Base-by-base conservation (phyloP, 345 rosid species). In the Eucalyptus erythrocorys region DNA sequence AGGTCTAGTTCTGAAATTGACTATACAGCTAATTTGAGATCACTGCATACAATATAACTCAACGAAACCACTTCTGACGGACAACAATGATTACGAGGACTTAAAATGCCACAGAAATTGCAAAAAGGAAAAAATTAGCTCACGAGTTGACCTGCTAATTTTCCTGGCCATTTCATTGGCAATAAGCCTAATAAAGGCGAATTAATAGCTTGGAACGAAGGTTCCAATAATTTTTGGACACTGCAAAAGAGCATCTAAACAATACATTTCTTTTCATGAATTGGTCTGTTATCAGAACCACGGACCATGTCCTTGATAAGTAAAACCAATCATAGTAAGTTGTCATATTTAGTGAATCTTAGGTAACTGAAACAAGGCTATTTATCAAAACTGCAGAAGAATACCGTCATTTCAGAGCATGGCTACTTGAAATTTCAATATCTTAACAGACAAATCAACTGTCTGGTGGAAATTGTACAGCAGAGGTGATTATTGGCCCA, bases 401-500 rank as follows among this genome's bases (percentile, higher is more conserved):
- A 55, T 9, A 61, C 68, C 27, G 32, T 61, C 68, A 61, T 61
- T 61, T 61, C 16, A 61, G 68, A 61, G 15, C 16, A 10, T 61
- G 68, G 68, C 68, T 27, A 59, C 66, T 27, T 59, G 66, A 59
- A 59, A 59, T 59, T 61, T 16, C 68, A 61, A 61, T 27, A 61
- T 61, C 68, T 61, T 61, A 61, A 10, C 30, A 8, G 57, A 27
- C 68, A 61, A 61, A 6, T 17, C 51, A 64, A 14, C 55, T 27
- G n/a, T 61, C 68, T 27, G 34, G 68, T 61, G 32, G 27, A 43
- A 32, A 85, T 53, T 82, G 57, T 89, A 89, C 93, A 94, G 98
- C 91, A 48, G 98, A 96, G 91, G 93, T 96, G 94, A 91, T 94
- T 76, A 95, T 96, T 13, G 96, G 96, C 27, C 95, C 98, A 24